These are phyloP conservation scores for Priceomyces carsonii DNA, from an alignment of 805 yeast genomes.

Conservation along the genomic window DNA sequence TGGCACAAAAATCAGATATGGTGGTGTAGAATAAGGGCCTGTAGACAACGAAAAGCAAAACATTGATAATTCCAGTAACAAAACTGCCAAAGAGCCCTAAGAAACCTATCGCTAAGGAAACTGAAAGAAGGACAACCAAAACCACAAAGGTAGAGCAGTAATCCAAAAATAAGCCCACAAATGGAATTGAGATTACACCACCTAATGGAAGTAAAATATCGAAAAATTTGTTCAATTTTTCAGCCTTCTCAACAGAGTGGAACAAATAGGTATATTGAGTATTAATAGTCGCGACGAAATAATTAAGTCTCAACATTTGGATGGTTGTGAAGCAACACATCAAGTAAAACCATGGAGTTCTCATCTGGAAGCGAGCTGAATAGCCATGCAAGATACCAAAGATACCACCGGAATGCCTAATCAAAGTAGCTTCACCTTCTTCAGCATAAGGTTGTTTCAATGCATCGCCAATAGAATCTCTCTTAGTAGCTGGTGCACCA, in stretches of 20 bases:
- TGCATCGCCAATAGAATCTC: conserved; percentile 60
- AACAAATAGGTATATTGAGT: conserved; percentile 54
- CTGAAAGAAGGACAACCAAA: conserved; percentile 35
- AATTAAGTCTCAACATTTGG: conserved; percentile 58
- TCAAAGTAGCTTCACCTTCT: conserved; percentile 45
- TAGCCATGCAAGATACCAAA: conserved; percentile 58
- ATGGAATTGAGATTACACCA: conserved; percentile 55
- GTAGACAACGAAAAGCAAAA: conserved; percentile 50
- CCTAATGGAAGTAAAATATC: conserved; percentile 59
- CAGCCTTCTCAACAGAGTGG: conserved; percentile 37
- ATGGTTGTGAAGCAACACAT: conserved; percentile 53
- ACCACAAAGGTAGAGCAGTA: conserved; percentile 48
- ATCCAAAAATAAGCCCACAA: conserved; percentile 54
- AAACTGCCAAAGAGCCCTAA: conserved; percentile 47
- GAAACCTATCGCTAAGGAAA: conserved; percentile 48
- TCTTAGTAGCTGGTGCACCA: conserved; percentile 24
- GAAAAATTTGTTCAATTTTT: conserved; percentile 45
- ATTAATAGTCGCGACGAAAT: conserved; percentile 58
- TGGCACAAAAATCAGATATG: conserved; percentile 58
- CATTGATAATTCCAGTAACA: conserved; percentile 44
- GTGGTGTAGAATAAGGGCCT: conserved; percentile 63
- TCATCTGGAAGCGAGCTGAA: conserved; percentile 49
- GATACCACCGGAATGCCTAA: conserved; percentile 43
- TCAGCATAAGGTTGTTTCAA: conserved; percentile 53
- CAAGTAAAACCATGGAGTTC: conserved; percentile 52